These are phyloP conservation scores for Russula emetica DNA, from an alignment of 768 basidiomycete genomes.

Conservation along the genomic window DNA sequence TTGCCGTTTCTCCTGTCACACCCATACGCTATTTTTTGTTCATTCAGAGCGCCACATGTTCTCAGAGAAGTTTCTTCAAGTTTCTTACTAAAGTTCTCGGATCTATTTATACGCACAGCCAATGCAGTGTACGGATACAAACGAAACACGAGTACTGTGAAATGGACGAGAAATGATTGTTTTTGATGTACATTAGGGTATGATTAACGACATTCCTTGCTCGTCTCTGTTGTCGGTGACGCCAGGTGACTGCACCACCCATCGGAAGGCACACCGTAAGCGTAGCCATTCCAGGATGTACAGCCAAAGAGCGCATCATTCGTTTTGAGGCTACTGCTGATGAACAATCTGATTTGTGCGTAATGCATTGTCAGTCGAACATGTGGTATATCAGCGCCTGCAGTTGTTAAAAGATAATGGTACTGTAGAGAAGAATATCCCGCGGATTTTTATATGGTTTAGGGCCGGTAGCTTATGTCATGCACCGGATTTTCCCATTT, in stretches of 20 bases:
- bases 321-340: slow-evolving; percentile 28
- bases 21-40: no score
- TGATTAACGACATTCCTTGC: background rate
- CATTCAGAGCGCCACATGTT: no score
- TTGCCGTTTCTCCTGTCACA: no score
- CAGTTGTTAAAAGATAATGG: slow-evolving; percentile 30
- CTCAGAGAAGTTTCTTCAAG: no score
- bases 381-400: slow-evolving; percentile 30
- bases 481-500: no score
- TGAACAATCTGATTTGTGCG: slow-evolving; percentile 25
- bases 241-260: slow-evolving; percentile 29
- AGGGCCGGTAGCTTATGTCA: no score
- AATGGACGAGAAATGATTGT: background rate
- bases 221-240: slow-evolving; percentile 20
- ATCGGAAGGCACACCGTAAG: slow-evolving; percentile 1
- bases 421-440: background rate
- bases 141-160: background rate
- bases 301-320: slow-evolving; percentile 30
- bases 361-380: slow-evolving; percentile 25
- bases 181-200: no score
- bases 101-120: no score
- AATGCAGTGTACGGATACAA: no score
- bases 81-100: no score
- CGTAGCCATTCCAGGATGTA: slow-evolving; percentile 11
- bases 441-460: background rate